phyloP scores from a whole-genome alignment of 805 yeast genomes.

The Kodamaea sagamina region DNA sequence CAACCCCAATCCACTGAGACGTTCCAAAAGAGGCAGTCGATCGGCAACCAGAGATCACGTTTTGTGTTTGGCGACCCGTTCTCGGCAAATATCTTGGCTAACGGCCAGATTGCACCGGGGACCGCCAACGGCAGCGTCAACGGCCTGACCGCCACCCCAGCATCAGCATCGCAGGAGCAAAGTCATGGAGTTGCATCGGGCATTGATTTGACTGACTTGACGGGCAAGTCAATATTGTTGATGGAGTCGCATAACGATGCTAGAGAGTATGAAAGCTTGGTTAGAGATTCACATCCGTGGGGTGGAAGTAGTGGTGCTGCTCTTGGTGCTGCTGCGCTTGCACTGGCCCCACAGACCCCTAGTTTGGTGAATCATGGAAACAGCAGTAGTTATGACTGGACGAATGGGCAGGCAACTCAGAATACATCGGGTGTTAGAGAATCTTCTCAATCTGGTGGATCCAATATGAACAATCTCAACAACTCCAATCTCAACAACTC shows the following conservation, averaged over 20 bases:
- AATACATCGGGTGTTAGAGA: too few relatives aligned
- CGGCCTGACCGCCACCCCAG: conserved; percentile 16
- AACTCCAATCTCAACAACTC: too few relatives aligned
- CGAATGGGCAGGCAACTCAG: too few relatives aligned
- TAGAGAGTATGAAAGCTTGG: conserved; percentile 48
- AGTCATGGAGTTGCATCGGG: conserved; percentile 4
- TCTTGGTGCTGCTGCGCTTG: conserved; percentile 5
- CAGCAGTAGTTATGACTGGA: conserved; percentile 6
- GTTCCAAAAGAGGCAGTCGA: conserved; percentile 52
- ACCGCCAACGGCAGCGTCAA: not conserved
- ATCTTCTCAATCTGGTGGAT: conserved; percentile 1
- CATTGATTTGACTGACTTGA: conserved; percentile 37
- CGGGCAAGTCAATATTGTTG: conserved; percentile 46
- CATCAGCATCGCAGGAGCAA: conserved; percentile 15
- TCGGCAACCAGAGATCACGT: conserved; percentile 63
- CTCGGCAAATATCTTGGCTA: conserved; percentile 15
- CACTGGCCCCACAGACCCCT: conserved; percentile 45
- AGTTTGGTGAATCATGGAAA: conserved; percentile 15
- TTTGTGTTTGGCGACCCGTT: conserved; percentile 70
- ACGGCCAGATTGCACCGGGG: conserved; percentile 10
- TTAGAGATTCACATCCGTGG: conserved; percentile 26
- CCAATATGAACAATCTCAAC: too few relatives aligned
- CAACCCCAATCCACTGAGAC: conserved; percentile 21
- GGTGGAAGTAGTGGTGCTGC: conserved; percentile 6
- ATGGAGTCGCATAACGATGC: conserved; percentile 51